Conservation (phyloP, 306 rosid species). For the Mimosa bimucronata region DNA sequence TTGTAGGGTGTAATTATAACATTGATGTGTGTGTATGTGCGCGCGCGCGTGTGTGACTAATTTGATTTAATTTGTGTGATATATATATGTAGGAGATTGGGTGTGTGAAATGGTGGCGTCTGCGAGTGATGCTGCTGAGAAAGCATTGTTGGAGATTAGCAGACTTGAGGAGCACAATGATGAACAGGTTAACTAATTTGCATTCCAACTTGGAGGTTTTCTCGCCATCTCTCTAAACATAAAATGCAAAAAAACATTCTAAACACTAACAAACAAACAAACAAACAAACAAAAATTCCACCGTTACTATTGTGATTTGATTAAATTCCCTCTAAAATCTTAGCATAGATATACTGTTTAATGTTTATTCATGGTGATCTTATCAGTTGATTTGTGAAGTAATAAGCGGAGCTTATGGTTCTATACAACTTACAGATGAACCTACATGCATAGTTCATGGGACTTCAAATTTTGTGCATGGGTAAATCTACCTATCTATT, state of each 20-base stretch:
- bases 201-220: background rate
- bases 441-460: background rate
- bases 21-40: background rate
- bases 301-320: background rate
- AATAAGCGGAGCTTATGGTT: background rate
- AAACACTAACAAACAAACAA: background rate
- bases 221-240: background rate
- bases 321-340: background rate
- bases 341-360: background rate
- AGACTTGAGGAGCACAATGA: background rate
- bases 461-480: background rate
- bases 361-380: background rate
- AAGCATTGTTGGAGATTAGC: background rate
- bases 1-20: background rate
- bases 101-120: background rate
- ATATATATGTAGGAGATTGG: background rate
- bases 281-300: background rate
- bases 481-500: background rate
- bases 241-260: background rate
- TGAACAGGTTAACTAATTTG: background rate
- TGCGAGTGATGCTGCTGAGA: background rate
- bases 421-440: background rate
- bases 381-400: background rate
- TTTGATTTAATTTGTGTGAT: background rate
- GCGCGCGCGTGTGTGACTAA: background rate